Percentiles rank a stretch among this genome's conserved stretches.
Evolutionary conservation across 306 rosid species (phyloP).

Genomic region (Betula pendula): DNA sequence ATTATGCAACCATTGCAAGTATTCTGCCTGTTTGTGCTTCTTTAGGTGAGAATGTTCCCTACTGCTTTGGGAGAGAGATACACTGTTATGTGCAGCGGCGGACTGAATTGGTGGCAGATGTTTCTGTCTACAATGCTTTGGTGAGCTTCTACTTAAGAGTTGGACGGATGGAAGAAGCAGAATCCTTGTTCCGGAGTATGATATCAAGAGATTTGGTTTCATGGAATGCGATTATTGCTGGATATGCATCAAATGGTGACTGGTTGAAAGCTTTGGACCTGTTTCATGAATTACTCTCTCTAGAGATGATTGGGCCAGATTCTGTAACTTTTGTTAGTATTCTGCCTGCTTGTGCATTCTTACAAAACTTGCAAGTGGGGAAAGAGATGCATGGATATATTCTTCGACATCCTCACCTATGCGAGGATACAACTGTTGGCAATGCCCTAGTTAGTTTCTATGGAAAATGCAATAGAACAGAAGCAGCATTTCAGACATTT

Average conservation of each 20-base stretch:
- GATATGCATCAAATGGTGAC: slow-evolving; percentile 62
- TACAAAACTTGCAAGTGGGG: slow-evolving; percentile 48
- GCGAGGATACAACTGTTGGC: slow-evolving; percentile 54
- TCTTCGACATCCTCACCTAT: slow-evolving; percentile 50
- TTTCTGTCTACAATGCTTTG: slow-evolving; percentile 75
- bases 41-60: slow-evolving; percentile 43
- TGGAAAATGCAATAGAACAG: slow-evolving; percentile 54
- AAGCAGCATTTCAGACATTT: slow-evolving; percentile 55
- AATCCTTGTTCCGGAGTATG: slow-evolving; percentile 60
- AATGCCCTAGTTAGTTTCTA: slow-evolving; percentile 81
- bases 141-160: slow-evolving; percentile 68
- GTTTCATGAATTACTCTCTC: slow-evolving; percentile 49
- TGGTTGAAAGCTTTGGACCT: slow-evolving; percentile 71
- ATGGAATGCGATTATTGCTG: slow-evolving; percentile 85
- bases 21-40: slow-evolving; percentile 71
- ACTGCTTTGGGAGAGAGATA: slow-evolving; percentile 62
- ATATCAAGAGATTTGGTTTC: slow-evolving; percentile 79
- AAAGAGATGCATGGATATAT: slow-evolving; percentile 69
- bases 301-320: slow-evolving; percentile 47
- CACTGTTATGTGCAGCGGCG: slow-evolving; percentile 62
- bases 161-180: slow-evolving; percentile 61
- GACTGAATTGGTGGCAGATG: slow-evolving; percentile 52
- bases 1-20: slow-evolving; percentile 65
- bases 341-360: slow-evolving; percentile 71
- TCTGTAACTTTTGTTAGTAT: slow-evolving; percentile 71